phyloP scores from a whole-genome alignment of 148 eudicot species.

The Pharnaceum exiguum region DNA sequence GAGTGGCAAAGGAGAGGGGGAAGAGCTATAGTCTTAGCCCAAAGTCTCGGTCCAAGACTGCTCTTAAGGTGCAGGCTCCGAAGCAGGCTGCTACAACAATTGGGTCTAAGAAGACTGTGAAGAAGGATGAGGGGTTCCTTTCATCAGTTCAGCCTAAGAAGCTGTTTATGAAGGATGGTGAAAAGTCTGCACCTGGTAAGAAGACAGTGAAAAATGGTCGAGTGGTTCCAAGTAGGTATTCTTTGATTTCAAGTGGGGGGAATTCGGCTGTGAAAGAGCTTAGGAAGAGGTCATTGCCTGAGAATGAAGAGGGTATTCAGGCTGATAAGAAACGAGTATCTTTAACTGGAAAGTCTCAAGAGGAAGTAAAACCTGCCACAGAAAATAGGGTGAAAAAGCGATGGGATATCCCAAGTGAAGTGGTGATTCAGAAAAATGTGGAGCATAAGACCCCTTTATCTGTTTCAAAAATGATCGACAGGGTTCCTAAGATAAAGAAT shows the following conservation, averaged over 20 bases:
- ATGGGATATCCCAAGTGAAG: constrained; percentile 58
- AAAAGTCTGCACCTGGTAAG: constrained; percentile 47
- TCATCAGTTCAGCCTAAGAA: constrained; percentile 78
- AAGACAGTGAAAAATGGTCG: constrained; percentile 66
- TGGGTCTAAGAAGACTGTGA: constrained; percentile 50
- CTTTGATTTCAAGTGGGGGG: constrained; percentile 36
- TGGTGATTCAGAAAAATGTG: constrained; percentile 26
- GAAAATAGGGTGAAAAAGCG: constrained; percentile 51
- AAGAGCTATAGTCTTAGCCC: constrained; percentile 64
- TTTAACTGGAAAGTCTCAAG: constrained; percentile 36
- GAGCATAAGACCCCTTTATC: constrained; percentile 30
- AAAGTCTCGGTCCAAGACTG: constrained; percentile 40
- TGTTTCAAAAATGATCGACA: constrained; percentile 27
- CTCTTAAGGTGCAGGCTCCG: constrained; percentile 23
- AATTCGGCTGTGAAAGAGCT: constrained; percentile 44
- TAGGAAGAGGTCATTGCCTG: constrained; percentile 76
- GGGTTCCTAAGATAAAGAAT: constrained; percentile 61
- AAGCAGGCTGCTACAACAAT: constrained; percentile 60
- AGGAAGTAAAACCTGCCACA: constrained; percentile 17
- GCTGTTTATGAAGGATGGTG: constrained; percentile 59
- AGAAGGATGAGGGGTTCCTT: constrained; percentile 64
- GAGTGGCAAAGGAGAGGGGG: constrained; percentile 53
- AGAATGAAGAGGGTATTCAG: constrained; percentile 56
- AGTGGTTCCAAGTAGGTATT: constrained; percentile 79
- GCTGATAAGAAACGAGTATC: constrained; percentile 62